Evolutionary conservation across 2,329 filamentous ascomycete species (phyloP), one percentile per base, ranked within the genome.

Genomic region (Epichloe glyceriae): DNA sequence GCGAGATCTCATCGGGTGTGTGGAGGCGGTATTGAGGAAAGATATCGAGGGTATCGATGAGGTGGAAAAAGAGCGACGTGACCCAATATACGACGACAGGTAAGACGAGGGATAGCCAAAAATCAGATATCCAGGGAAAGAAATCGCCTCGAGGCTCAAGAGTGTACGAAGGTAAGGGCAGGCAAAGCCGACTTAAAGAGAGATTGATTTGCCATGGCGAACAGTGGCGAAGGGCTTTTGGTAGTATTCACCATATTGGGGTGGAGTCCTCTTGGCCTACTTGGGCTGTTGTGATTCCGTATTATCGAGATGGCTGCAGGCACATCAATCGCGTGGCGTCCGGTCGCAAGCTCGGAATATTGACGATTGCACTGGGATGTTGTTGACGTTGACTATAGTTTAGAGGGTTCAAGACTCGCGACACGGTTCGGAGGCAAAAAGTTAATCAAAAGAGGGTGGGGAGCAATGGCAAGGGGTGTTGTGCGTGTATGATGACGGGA

Each of bases 1-100:
- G 87, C 37, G 83, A 66, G 55, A 97, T 85, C 68, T 97, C 91
- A 49, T 88, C 89, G 14, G 93, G 93, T 0, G 93, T 97, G 70
- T 98, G 93, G 41, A 98, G 76, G 55, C 93, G 85, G 70, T 97
- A 96, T 61, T 94, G 81, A 17, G 90, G 84, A 66, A 91, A 95
- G 38, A 91, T 72, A 66, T 96, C 88, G 69, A 83, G 83, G 52
- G 82, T 73, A 69, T 98, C 93, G 62, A 97, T 82, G 58, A 83
- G 63, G 73, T 97, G 91, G 72, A 95, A 98, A 64, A 91, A 70
- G 65, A 87, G 70, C 19, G 91, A 97, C 34, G 94, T 70, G 20
- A 72, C 69, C 93, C 93, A 98, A 76, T 98, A 98, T 52, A 85
- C 86, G 60, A 88, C 65, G 54, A 96, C 78, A 33, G 90, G 90